Percentiles rank a stretch among this genome's conserved stretches.
These are phyloP conservation scores for Globisporangium lucens DNA, from an alignment of 352 stramenopile species.

Conservation along the genomic window DNA sequence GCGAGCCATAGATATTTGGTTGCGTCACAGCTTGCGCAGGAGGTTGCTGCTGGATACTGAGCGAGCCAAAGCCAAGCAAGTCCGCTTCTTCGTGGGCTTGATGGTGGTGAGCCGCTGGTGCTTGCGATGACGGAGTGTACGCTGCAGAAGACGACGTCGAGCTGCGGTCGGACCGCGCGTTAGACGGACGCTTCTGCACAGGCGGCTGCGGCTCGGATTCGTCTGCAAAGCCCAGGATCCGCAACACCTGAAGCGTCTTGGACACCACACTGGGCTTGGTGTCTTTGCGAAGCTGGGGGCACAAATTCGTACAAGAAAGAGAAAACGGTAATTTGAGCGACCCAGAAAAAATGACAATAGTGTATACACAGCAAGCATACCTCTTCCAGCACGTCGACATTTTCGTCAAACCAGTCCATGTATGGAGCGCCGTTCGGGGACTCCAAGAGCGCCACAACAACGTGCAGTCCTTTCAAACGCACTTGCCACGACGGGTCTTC, in stretches of 20 bases:
- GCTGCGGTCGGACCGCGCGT: constrained; percentile 10
- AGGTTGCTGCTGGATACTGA: constrained; percentile 40
- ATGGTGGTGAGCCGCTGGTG: constrained; percentile 20
- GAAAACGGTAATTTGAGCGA: no score
- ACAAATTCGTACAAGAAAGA: no score
- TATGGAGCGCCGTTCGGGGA: constrained; percentile 63
- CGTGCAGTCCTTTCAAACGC: constrained; percentile 78
- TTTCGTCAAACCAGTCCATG: constrained; percentile 80
- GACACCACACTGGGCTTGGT: constrained; percentile 75
- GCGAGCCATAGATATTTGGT: constrained; percentile 27
- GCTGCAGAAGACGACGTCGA: constrained; percentile 7
- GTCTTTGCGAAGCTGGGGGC: constrained; percentile 46
- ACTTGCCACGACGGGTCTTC: constrained; percentile 82
- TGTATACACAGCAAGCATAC: not conserved
- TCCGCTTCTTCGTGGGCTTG: constrained; percentile 55
- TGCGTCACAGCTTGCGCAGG: constrained; percentile 7
- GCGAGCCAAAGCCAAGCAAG: constrained; percentile 66
- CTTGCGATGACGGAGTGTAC: constrained; percentile 13
- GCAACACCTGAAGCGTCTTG: constrained; percentile 71
- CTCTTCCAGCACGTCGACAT: constrained; percentile 78
- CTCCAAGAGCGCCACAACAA: constrained; percentile 74
- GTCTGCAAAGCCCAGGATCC: constrained; percentile 58
- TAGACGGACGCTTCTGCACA: constrained; percentile 16
- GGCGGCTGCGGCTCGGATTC: constrained; percentile 33
- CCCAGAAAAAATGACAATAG: no score